Evolutionary conservation across 768 basidiomycete genomes (phyloP).

Genomic region (Suillus subalutaceus): DNA sequence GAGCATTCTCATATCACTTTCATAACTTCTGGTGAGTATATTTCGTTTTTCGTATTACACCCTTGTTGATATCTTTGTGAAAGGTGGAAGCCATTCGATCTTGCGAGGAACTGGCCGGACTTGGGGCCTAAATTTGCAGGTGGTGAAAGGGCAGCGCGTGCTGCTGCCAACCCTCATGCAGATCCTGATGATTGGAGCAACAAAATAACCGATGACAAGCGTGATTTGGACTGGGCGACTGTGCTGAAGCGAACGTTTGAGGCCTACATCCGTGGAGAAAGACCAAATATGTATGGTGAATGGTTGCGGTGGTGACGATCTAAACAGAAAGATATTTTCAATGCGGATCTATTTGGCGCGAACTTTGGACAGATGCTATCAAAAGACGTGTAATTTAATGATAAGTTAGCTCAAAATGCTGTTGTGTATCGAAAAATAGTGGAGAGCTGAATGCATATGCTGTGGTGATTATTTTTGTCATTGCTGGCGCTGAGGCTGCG

Average conservation of each 20-base stretch:
- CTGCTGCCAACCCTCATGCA: constrained; percentile 21
- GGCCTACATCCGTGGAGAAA: constrained; percentile 81
- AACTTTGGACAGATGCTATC: background rate
- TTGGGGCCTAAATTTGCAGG: constrained; percentile 76
- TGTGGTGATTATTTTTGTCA: constrained; percentile 5
- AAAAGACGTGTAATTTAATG: background rate
- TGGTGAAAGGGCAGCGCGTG: constrained; percentile 71
- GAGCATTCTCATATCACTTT: constrained; percentile 93
- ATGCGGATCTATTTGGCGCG: background rate
- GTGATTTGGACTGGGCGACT: constrained; percentile 83
- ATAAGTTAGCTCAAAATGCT: background rate
- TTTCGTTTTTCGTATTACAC: background rate
- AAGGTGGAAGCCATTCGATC: constrained; percentile 96
- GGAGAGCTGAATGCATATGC: background rate
- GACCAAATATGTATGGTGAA: constrained; percentile 94
- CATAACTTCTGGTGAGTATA: constrained; percentile 83
- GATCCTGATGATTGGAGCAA: constrained; percentile 30
- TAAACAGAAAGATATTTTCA: background rate
- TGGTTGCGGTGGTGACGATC: constrained; percentile 39
- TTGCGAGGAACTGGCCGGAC: constrained; percentile 87
- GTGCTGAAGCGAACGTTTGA: constrained; percentile 96
- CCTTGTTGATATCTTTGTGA: constrained; percentile 2
- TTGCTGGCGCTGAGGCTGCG: background rate
- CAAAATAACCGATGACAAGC: constrained; percentile 63
- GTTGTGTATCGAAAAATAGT: background rate